Evolutionary conservation across 352 stramenopile species (phyloP), one percentile per base, ranked within the genome.

Genomic region (Phytophthora uliginosa): DNA sequence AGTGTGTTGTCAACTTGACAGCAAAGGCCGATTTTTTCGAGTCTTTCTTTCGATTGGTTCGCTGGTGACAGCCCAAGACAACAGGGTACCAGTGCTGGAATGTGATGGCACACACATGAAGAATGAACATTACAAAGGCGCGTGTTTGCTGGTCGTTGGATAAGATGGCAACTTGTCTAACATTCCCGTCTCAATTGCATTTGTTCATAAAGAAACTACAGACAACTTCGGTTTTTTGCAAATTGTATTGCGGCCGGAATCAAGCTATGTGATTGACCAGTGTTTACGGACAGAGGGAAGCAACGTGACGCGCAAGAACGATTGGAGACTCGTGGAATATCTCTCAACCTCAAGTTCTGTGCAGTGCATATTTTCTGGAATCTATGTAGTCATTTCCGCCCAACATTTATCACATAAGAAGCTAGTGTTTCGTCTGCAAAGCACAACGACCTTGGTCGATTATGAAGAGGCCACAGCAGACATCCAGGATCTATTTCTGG

Each of bases 91-190:
- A 5, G 13, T 59, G 2, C 12, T 59, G 20, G 6, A 59, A 47
- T 59, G 53, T 7, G 28, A 59, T 9, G 31, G 53, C 7, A 59
- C 28, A 6, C 31, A 48, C 10, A 59, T 59, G 53, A 59, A 59
- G 1, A 9, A 31, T 47, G 17, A 7, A 10, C 2, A 12, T 2
- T 59, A 59, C 31, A 59, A 47, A 7, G 53, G 31, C 6, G 9
- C 31, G 0, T 59, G 53, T 28, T 4, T 45, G 13, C 13, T 59
- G 2, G 2, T 59, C 13, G 12, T 59, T 59, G 53, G 15, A 45
- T 48, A 28, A 18, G 53, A 59, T 24, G 52, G 31, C 4, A 17
- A 59, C 17, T 59, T 28, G 52, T 15, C 13, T 2, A 59, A 59
- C 31, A 47, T 45, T 47, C 52, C 52, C 1, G 26, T 59, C 1